Percentiles rank a stretch among this genome's conserved stretches.
These are phyloP conservation scores for Clonostachys byssicola DNA, from an alignment of 2,329 filamentous ascomycete genomes.

Conservation along the genomic window DNA sequence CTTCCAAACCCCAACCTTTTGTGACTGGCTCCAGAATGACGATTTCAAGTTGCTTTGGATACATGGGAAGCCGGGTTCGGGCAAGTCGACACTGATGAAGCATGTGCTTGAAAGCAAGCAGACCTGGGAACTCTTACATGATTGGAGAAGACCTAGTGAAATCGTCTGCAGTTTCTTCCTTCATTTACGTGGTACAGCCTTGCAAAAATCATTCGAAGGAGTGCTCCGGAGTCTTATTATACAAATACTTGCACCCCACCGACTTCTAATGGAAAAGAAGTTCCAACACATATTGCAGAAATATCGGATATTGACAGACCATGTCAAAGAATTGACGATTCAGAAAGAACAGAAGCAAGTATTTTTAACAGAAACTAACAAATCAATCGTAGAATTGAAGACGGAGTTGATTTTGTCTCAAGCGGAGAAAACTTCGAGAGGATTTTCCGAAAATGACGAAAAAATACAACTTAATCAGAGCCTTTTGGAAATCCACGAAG, in stretches of 20 bases:
- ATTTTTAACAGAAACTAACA: no score
- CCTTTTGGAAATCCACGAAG: no score
- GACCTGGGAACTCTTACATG: background rate
- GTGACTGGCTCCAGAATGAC: background rate
- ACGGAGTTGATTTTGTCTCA: no score
- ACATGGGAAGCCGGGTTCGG: slow-evolving; percentile 15
- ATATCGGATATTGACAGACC: no score
- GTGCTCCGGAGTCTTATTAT: background rate
- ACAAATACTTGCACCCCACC: background rate
- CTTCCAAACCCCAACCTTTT: background rate
- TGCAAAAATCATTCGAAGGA: slow-evolving; percentile 1
- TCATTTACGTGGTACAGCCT: background rate
- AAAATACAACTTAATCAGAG: no score
- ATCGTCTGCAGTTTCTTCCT: background rate
- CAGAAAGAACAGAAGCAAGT: no score
- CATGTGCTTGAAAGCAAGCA: slow-evolving; percentile 4
- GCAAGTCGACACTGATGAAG: slow-evolving; percentile 36
- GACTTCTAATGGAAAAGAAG: no score
- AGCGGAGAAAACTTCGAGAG: no score
- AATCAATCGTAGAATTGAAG: no score
- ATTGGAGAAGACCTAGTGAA: background rate
- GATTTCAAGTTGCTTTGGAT: slow-evolving; percentile 4
- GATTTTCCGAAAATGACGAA: no score
- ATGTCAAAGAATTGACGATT: no score
- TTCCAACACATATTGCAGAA: no score